A percentile compares a stretch with the other conserved stretches of the same genome.
phyloP scores from a whole-genome alignment of 2,329 filamentous ascomycete species.

The Neophaeococcomyces aloes region DNA sequence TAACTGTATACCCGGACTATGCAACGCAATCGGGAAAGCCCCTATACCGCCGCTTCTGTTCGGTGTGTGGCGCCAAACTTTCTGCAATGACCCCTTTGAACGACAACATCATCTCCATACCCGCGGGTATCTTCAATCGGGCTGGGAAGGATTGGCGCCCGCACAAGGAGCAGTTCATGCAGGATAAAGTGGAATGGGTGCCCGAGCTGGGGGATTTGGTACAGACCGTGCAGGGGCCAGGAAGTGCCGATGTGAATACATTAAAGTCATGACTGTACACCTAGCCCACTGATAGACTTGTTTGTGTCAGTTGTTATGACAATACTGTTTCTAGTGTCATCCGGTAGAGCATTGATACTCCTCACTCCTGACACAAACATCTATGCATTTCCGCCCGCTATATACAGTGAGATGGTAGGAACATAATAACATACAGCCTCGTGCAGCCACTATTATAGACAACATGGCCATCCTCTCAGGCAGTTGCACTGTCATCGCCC shows the following conservation, averaged over 20 bases:
- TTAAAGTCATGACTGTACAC: too few relatives aligned
- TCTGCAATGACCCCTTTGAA: conserved; percentile 13
- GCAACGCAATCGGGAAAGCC: conserved; percentile 12
- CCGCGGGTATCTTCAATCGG: conserved; percentile 11
- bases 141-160: conserved; percentile 9
- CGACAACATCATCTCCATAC: conserved; percentile 13
- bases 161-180: conserved; percentile 15
- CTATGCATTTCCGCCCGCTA: too few relatives aligned
- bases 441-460: too few relatives aligned
- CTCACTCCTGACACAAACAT: too few relatives aligned
- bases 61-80: conserved; percentile 13
- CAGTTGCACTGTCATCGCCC: conserved; percentile 23
- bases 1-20: conserved; percentile 12
- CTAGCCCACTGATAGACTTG: too few relatives aligned
- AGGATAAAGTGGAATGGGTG: conserved; percentile 10
- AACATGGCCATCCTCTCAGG: too few relatives aligned
- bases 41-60: conserved; percentile 13
- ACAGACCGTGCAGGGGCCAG: neutral
- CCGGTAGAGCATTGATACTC: too few relatives aligned
- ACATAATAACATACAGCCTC: too few relatives aligned
- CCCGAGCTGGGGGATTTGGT: conserved; percentile 7
- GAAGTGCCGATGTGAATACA: neutral
- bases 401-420: too few relatives aligned
- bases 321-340: too few relatives aligned
- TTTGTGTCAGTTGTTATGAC: too few relatives aligned